Evolutionary conservation across 2,329 filamentous ascomycete species (phyloP).

Genomic region (Penicillium freii): DNA sequence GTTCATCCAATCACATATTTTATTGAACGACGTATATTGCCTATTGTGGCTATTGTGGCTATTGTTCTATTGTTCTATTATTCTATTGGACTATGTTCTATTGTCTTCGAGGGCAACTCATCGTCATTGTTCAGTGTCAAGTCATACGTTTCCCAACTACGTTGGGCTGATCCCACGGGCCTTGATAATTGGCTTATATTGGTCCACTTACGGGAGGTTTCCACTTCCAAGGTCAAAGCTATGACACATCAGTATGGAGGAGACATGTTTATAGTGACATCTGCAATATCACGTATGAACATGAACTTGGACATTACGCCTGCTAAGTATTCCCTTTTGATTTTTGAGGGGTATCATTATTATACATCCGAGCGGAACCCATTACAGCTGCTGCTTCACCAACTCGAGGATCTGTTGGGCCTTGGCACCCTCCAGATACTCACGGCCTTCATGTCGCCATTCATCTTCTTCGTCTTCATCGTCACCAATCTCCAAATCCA

Average conservation of each 20-base stretch:
- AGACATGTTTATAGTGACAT: background rate
- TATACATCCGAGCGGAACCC: constrained; percentile 5
- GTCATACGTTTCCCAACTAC: background rate
- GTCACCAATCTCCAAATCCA: constrained; percentile 49
- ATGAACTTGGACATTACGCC: background rate
- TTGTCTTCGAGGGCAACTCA: background rate
- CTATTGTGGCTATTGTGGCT: background rate
- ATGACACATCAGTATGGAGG: too few species aligned
- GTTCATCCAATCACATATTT: background rate
- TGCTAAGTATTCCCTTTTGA: constrained; percentile 2
- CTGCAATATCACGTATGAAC: background rate
- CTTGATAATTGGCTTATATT: background rate
- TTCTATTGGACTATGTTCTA: background rate
- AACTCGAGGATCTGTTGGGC: constrained; percentile 39
- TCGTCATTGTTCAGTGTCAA: background rate
- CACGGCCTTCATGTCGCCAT: constrained; percentile 35
- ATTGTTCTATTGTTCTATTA: background rate
- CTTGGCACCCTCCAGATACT: constrained; percentile 45
- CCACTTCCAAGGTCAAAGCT: too few species aligned
- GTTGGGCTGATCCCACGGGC: background rate
- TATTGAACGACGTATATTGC: background rate
- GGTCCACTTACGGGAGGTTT: too few species aligned
- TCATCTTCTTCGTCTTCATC: constrained; percentile 39
- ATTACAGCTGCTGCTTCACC: constrained; percentile 21
- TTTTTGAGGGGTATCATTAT: constrained; percentile 14